Evolutionary conservation across 371 early-diverging fungal genomes (phyloP).

Genomic region (Aphelidium insulamus): DNA sequence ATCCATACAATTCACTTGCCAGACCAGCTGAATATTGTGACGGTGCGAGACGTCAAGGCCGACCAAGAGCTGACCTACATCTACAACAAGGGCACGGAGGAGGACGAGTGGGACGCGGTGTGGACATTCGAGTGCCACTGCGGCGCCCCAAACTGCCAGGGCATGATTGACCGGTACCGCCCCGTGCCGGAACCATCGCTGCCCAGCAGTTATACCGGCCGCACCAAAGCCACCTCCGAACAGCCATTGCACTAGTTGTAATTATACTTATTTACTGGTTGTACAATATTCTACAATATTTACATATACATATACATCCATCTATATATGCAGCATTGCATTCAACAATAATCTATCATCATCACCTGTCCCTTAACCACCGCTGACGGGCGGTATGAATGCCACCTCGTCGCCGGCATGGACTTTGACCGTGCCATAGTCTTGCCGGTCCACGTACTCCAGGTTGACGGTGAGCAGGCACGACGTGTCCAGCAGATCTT

Average conservation of each 20-base stretch:
- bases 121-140: conserved; percentile 9
- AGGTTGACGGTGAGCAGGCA: conserved; percentile 40
- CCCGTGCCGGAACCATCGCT: neutral
- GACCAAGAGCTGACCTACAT: conserved; percentile 7
- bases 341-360: no score
- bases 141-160: conserved; percentile 5
- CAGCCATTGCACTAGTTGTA: no score
- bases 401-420: conserved; percentile 32
- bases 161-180: conserved; percentile 5
- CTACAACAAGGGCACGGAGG: conserved; percentile 4
- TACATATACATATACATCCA: no score
- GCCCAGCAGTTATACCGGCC: no score
- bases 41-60: conserved; percentile 2
- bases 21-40: conserved; percentile 6
- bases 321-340: no score
- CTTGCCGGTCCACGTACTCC: conserved; percentile 29
- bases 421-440: conserved; percentile 10
- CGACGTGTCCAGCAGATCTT: conserved; percentile 18
- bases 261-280: no score
- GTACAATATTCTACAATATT: no score
- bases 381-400: conserved; percentile 53
- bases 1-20: neutral
- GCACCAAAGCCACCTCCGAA: no score
- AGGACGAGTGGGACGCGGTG: conserved; percentile 6
- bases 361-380: no score